These are phyloP conservation scores for Hypoxylon sp. DNA, from an alignment of 2,329 filamentous ascomycete species.

Conservation along the genomic window DNA sequence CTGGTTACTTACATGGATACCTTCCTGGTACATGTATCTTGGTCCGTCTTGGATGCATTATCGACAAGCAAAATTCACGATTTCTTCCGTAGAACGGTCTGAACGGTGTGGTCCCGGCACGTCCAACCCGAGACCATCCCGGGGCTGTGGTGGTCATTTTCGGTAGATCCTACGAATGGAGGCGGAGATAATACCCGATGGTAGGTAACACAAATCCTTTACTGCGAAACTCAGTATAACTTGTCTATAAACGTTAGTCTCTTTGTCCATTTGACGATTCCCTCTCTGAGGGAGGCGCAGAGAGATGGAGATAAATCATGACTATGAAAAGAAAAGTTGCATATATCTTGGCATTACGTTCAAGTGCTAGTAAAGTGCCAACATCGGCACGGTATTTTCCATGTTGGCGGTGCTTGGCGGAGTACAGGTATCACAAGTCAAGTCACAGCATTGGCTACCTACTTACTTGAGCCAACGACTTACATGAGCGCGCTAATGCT, in stretches of 20 bases:
- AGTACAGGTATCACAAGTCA: slow-evolving; percentile 8
- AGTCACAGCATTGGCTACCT: slow-evolving; percentile 6
- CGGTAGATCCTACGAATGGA: slow-evolving; percentile 20
- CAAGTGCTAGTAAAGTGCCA: background rate
- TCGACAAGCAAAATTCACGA: slow-evolving; percentile 26
- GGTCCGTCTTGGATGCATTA: slow-evolving; percentile 14
- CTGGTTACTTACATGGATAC: background rate
- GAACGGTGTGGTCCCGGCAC: slow-evolving; percentile 40
- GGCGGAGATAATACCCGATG: background rate
- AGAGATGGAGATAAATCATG: background rate
- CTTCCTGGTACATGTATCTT: slow-evolving; percentile 5
- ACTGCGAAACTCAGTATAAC: slow-evolving; percentile 3
- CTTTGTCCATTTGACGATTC: background rate
- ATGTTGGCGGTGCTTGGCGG: background rate
- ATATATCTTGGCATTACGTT: slow-evolving; percentile 5
- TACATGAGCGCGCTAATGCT: background rate
- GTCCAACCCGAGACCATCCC: slow-evolving; percentile 23
- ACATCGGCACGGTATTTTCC: background rate
- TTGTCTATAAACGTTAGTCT: background rate
- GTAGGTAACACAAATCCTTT: slow-evolving; percentile 9
- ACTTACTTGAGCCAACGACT: background rate
- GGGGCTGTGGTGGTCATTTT: background rate
- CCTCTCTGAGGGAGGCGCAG: background rate
- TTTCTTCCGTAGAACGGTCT: slow-evolving; percentile 46
- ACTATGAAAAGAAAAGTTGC: background rate